A percentile compares a stretch with the other conserved stretches of the same genome.
phyloP scores from a whole-genome alignment of 106 monocot genomes.

The Chionographis japonica region DNA sequence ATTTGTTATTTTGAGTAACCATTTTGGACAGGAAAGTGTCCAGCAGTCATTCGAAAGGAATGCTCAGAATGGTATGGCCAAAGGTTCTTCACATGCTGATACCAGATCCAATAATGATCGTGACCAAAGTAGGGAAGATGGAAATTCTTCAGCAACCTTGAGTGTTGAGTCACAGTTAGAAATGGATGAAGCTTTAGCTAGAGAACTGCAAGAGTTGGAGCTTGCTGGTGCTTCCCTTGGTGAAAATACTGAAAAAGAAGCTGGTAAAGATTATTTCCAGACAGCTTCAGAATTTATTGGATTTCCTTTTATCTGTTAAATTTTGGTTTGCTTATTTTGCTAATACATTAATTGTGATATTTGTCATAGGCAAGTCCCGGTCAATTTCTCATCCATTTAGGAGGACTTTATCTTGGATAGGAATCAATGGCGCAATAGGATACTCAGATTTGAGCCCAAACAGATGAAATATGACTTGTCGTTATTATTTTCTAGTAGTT shows the following conservation, averaged over 20 bases:
- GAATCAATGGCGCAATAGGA: too few species aligned
- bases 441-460: too few species aligned
- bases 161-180: conserved; percentile 29
- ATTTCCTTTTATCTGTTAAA: not conserved
- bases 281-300: not conserved
- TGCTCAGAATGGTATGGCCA: conserved; percentile 11
- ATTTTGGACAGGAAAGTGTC: conserved; percentile 43
- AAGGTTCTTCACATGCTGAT: conserved; percentile 20
- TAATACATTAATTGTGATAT: too few species aligned
- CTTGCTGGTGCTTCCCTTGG: conserved; percentile 28
- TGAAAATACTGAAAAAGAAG: conserved; percentile 18
- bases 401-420: too few species aligned
- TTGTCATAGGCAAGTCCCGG: too few species aligned
- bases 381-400: too few species aligned
- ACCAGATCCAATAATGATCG: conserved; percentile 4
- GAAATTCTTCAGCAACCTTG: conserved; percentile 13
- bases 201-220: conserved; percentile 51
- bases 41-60: conserved; percentile 41
- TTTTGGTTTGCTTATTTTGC: not conserved
- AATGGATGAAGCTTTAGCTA: conserved; percentile 56
- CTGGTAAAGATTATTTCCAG: conserved; percentile 29
- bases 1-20: not conserved
- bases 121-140: conserved; percentile 5
- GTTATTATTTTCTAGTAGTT: too few species aligned
- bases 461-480: too few species aligned